Evolutionary conservation across 2,329 filamentous ascomycete genomes (phyloP).

Genomic region (Aspergillus sp.): DNA sequence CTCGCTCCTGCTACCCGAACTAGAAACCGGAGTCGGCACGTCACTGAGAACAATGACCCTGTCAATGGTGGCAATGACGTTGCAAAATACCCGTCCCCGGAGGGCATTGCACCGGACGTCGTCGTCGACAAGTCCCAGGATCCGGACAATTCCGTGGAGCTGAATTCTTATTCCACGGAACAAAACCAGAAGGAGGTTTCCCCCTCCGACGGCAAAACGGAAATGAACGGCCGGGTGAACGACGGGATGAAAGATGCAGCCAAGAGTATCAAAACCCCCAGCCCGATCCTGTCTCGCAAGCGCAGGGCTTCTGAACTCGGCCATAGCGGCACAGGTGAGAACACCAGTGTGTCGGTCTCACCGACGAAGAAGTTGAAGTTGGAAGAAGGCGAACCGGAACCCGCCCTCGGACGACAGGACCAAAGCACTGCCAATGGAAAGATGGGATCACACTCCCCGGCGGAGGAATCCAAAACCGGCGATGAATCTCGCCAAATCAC

Average conservation of each 20-base stretch:
- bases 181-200: conserved; percentile 10
- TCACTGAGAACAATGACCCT: conserved; percentile 7
- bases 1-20: conserved; percentile 14
- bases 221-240: not conserved
- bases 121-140: conserved; percentile 4
- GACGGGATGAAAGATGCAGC: conserved; percentile 3
- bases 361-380: conserved; percentile 30
- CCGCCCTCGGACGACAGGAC: conserved; percentile 18
- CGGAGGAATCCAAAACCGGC: conserved; percentile 13
- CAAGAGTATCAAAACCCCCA: conserved; percentile 14
- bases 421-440: conserved; percentile 22
- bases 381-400: conserved; percentile 26
- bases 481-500: conserved; percentile 20
- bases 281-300: conserved; percentile 20
- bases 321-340: conserved; percentile 13
- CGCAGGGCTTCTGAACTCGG: conserved; percentile 25
- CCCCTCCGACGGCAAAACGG: conserved; percentile 6
- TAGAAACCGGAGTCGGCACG: conserved; percentile 15
- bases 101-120: conserved; percentile 10
- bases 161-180: not conserved
- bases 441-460: conserved; percentile 17
- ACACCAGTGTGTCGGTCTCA: conserved; percentile 13
- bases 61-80: conserved; percentile 1
- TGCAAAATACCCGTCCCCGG: conserved; percentile 14
- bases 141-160: not conserved